These are phyloP conservation scores for Xylaria sp. DNA, from an alignment of 495 filamentous ascomycete genomes.

Conservation along the genomic window DNA sequence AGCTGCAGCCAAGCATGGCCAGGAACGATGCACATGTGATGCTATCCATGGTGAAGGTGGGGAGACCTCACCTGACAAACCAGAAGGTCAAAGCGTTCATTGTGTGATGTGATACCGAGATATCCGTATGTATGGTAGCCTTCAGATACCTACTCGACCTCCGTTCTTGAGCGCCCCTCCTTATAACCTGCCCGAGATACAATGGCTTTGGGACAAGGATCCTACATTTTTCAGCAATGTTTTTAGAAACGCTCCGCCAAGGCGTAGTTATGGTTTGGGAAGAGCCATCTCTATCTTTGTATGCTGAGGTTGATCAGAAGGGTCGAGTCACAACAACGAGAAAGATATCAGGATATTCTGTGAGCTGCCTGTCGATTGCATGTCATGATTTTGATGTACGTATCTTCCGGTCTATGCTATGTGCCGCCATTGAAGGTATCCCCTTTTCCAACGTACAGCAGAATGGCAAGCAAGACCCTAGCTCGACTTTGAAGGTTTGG, in stretches of 20 bases:
- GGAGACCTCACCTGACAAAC: not conserved
- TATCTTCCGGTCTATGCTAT: not conserved
- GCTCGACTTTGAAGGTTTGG: not conserved
- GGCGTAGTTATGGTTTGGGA: not conserved
- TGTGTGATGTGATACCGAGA: not conserved
- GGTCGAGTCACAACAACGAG: not conserved
- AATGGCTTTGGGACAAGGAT: not conserved
- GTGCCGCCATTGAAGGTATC: not conserved
- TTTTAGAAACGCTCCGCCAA: not conserved
- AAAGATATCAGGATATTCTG: not conserved
- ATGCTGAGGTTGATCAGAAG: not conserved
- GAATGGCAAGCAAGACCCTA: not conserved
- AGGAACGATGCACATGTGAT: not conserved
- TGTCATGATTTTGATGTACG: not conserved
- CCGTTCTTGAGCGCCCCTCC: not conserved
- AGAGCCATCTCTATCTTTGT: not conserved
- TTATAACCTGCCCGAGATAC: not conserved
- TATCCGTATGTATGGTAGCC: not conserved
- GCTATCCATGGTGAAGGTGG: not conserved
- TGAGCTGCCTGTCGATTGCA: not conserved
- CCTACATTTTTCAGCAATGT: not conserved
- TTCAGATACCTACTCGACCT: not conserved
- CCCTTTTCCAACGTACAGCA: not conserved
- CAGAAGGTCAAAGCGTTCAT: not conserved
- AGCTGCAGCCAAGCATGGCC: not conserved